These are phyloP conservation scores for Penicillium canescens DNA, from an alignment of 495 filamentous ascomycete genomes.

Conservation along the genomic window DNA sequence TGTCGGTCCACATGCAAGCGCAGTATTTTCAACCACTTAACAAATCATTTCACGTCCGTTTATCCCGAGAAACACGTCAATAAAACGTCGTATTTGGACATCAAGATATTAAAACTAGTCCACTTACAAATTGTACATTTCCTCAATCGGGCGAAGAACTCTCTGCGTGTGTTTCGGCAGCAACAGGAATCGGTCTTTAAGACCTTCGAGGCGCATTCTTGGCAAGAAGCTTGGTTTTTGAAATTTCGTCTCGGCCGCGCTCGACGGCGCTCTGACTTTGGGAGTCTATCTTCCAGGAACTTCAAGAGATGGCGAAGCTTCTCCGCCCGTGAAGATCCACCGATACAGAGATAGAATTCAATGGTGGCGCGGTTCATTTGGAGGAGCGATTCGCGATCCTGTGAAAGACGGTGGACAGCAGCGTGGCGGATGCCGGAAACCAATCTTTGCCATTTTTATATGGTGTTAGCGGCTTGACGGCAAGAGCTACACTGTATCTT, in stretches of 20 bases:
- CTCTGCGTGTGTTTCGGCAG: background rate
- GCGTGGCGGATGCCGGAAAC: constrained; percentile 4
- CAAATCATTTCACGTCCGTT: background rate
- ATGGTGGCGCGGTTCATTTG: background rate
- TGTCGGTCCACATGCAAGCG: background rate
- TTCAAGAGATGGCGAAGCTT: no score
- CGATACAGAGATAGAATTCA: background rate
- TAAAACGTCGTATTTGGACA: background rate
- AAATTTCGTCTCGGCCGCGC: background rate
- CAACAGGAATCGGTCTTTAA: no score
- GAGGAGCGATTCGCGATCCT: background rate
- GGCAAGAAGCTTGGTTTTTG: no score
- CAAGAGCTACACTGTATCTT: no score
- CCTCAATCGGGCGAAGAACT: background rate
- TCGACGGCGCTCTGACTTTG: background rate
- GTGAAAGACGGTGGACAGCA: constrained; percentile 1
- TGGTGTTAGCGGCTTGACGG: no score
- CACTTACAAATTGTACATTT: background rate
- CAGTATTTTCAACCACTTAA: background rate
- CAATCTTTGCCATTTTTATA: no score
- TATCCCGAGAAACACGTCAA: background rate
- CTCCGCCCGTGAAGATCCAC: background rate
- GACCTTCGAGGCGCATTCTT: no score
- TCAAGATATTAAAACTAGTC: background rate
- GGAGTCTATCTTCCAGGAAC: background rate